Evolutionary conservation across 495 filamentous ascomycete genomes (phyloP).

Genomic region (Annulohypoxylon stygium): DNA sequence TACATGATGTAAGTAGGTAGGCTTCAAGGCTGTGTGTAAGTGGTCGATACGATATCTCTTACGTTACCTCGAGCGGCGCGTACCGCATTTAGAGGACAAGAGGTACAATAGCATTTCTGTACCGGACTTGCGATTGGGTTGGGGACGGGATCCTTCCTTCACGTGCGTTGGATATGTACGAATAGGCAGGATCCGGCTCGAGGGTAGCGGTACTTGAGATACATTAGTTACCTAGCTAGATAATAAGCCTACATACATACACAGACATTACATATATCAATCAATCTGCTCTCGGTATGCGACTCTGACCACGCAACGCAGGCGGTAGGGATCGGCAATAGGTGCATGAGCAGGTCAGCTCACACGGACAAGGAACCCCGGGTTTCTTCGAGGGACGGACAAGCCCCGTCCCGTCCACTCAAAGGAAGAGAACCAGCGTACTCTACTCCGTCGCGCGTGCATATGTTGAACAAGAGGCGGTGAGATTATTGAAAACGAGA

Average conservation of each 20-base stretch:
- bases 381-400: slow-evolving; percentile 39
- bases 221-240: slow-evolving; percentile 13
- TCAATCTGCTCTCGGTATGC: slow-evolving; percentile 33
- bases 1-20: slow-evolving; percentile 4
- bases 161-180: slow-evolving; percentile 37
- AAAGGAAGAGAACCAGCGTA: slow-evolving; percentile 15
- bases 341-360: slow-evolving; percentile 48
- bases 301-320: slow-evolving; percentile 45
- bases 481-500: slow-evolving; percentile 25
- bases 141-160: slow-evolving; percentile 34
- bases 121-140: slow-evolving; percentile 23
- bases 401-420: slow-evolving; percentile 42
- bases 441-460: slow-evolving; percentile 24
- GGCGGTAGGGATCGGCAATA: slow-evolving; percentile 49
- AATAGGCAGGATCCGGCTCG: slow-evolving; percentile 20
- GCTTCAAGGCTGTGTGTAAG: background rate
- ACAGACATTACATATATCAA: slow-evolving; percentile 16
- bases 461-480: slow-evolving; percentile 45
- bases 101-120: slow-evolving; percentile 1
- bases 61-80: slow-evolving; percentile 27
- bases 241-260: slow-evolving; percentile 10
- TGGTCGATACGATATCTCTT: slow-evolving; percentile 29
- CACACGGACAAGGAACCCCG: slow-evolving; percentile 46
- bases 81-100: slow-evolving; percentile 6
- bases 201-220: slow-evolving; percentile 32